Evolutionary conservation across 1,284 basidiomycete species (phyloP), one percentile per base, ranked within the genome.

Genomic region (Singerocomus inundabilis): DNA sequence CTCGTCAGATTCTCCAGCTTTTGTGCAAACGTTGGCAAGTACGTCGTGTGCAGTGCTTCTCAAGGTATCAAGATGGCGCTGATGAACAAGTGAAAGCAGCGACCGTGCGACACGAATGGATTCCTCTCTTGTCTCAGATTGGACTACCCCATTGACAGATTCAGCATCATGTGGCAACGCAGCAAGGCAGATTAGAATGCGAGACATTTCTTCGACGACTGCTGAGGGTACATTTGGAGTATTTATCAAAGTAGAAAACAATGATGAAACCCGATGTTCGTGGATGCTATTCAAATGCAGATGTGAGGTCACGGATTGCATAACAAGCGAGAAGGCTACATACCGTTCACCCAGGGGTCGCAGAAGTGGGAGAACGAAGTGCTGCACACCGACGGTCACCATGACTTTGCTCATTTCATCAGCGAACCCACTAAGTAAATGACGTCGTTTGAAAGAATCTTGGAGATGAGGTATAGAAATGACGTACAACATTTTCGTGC

Each of bases 361-460:
- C 9, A 84, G 54, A 28, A 89, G 61, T 0, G 85, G 83, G 21
- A 66, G 58, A n/a, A 85, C 35, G 15, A 89, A 67, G 52, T 79
- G 83, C 48, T 88, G 82, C 5, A 74, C 72, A 13, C 84, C 85
- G 31, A 71, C 60, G 70, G 79, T 82, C 5, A 57, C 56, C 39
- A 75, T 60, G 0, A 71, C 69, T 26, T 69, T 67, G 30, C 64
- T 66, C 2, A 85, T 49, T 44, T 80, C 78, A n/a, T 75, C 67
- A 3, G 72, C 60, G 12, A 85, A 67, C 32, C 72, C 69, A 15
- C 85, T 88, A 53, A 28, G 25, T 3, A 6, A 36, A 39, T 16
- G 2, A 18, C 1, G 9, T 6, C 3, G 12, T 46, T 31, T 35
- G 13, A n/a, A 44, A 13, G 18, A 21, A 5, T 18, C 18, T 33